Evolutionary conservation across 208 protist genomes (phyloP), one percentile per base, ranked within the genome.

Genomic region (Leishmania aethiopica): DNA sequence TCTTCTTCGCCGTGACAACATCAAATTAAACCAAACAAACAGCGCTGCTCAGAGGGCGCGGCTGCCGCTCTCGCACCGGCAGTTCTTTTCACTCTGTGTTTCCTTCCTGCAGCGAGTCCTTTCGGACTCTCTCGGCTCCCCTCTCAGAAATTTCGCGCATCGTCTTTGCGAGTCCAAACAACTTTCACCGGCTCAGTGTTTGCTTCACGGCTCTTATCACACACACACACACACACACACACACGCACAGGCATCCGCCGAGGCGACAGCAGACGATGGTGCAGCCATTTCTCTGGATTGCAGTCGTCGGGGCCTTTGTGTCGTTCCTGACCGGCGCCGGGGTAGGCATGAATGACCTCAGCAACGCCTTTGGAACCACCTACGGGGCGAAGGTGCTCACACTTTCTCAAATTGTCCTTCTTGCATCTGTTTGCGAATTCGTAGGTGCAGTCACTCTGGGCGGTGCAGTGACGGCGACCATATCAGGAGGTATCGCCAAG

Each of bases 321-420:
- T 84, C 92, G 3, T 96, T 98, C 82, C 78, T 96, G 62, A 92
- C 86, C 8, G 93, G 91, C 35, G 87, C 88, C n/a, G 93, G 93
- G 69, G 91, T 97, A 7, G 96, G 95, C 25, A 95, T 95, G 85
- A 98, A 98, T 71, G 96, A 98, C 84, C 88, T 98, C 35, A 93
- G 89, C 78, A 98, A 98, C 81, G 92, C 95, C 76, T 97, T 98
- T 84, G 96, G 91, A 25, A 97, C 96, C 19, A 94, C 91, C 45
- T 96, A 98, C 78, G 94, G 93, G 47, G 81, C 92, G 17, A 96
- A 94, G 79, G 88, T 95, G 22, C 84, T 98, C 49, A 97, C 91
- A 8, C 83, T 98, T 15, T 73, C 83, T 45, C 89, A 95, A 60
- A 97, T 97, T 75, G 88, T 94, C 75, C 78, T 97, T 35, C 84